Conservation (phyloP, 2,329 filamentous ascomycete species). For the Talaromyces sp. region DNA sequence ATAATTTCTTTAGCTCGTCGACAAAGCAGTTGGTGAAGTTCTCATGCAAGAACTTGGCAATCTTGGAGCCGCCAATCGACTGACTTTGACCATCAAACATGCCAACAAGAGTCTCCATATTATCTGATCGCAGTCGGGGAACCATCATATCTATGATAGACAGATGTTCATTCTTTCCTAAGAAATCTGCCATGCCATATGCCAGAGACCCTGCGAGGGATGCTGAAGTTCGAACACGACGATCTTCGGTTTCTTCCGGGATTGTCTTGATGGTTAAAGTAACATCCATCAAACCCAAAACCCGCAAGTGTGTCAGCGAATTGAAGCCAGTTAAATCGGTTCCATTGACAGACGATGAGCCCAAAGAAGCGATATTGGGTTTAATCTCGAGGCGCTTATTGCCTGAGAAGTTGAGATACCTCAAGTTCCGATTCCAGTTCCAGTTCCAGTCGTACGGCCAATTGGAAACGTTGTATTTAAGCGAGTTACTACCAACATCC, state of each 20-base stretch:
- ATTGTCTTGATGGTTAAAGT: slow-evolving; percentile 90
- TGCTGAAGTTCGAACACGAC: slow-evolving; percentile 94
- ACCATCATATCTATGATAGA: slow-evolving; percentile 95
- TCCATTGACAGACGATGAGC: slow-evolving; percentile 47
- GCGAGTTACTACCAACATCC: slow-evolving; percentile 87
- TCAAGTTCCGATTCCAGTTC: slow-evolving; percentile 94
- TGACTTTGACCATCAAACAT: slow-evolving; percentile 93
- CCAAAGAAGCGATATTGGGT: slow-evolving; percentile 55
- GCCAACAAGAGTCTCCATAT: slow-evolving; percentile 86
- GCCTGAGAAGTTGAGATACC: slow-evolving; percentile 92
- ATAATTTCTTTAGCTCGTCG: slow-evolving; percentile 71
- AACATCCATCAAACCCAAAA: slow-evolving; percentile 95
- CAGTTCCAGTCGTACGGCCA: slow-evolving; percentile 99
- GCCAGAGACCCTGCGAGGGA: slow-evolving; percentile 83
- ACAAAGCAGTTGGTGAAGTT: slow-evolving; percentile 85
- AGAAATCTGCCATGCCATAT: slow-evolving; percentile 95
- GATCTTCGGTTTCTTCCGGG: slow-evolving; percentile 90
- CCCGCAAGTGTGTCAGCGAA: slow-evolving; percentile 73
- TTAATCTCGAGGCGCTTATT: slow-evolving; percentile 95
- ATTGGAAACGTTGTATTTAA: slow-evolving; percentile 99
- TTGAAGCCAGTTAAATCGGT: slow-evolving; percentile 85
- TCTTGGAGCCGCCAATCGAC: slow-evolving; percentile 84
- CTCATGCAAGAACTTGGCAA: slow-evolving; percentile 94
- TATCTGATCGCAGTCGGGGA: slow-evolving; percentile 81
- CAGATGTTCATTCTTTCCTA: slow-evolving; percentile 88